Evolutionary conservation across 208 protist genomes (phyloP), one percentile per base, ranked within the genome.

Genomic region (Wallacemonas sp.): DNA sequence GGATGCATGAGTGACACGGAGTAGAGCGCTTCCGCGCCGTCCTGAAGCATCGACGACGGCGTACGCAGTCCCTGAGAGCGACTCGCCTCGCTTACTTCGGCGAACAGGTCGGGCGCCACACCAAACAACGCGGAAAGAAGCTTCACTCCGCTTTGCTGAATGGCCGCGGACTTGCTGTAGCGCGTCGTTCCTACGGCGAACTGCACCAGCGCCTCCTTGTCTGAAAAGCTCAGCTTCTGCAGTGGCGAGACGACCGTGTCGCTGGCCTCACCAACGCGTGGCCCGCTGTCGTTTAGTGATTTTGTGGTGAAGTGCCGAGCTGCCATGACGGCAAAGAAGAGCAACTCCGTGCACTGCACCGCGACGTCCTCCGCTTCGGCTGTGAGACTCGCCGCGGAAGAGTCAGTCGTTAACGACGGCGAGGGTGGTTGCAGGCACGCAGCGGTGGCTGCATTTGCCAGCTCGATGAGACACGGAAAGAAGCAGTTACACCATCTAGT

Each of bases 161-260:
- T 33, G 1, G 53, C 65, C n/a, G 75, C 55, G 5, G 78, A 78
- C 33, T 59, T 71, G 1, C 60, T 44, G 44, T 84, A 92, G 13
- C 80, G 76, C 3, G 81, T 71, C 26, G 72, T 87, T 12, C 89
- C 89, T 0, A 94, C 46, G 1, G 84, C 65, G 64, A 94, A 94
- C 34, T 52, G 66, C 42, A 84, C 29, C 1, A 94, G 68, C 0
- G 89, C 85, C 22, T 71, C 71, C 48, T 66, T 65, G 32, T 85
- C 77, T 15, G 50, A 17, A 9, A 30, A 39, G 30, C 30, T 21
- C 26, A 57, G 50, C 22, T 37, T 15, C 30, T 41, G 26, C 4
- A 57, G 50, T 17, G 50, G 50, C 8, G n/a, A n/a, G n/a, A n/a
- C n/a, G n/a, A n/a, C n/a, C n/a, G n/a, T n/a, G n/a, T n/a, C n/a